These are phyloP conservation scores for Thuidium tamariscinum DNA, from an alignment of 225 moss, liverwort and hornwort species.

Conservation along the genomic window DNA sequence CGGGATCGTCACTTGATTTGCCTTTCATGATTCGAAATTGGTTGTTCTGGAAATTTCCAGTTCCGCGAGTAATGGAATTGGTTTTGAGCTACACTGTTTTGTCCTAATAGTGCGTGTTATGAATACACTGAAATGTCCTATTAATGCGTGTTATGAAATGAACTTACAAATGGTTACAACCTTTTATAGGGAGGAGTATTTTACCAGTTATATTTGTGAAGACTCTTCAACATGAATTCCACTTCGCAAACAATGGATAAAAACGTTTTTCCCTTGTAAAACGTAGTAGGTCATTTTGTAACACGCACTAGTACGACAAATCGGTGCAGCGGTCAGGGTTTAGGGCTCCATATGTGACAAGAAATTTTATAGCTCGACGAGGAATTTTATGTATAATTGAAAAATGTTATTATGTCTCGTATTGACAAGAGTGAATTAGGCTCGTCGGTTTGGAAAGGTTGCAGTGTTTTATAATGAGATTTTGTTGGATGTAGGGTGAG, in stretches of 20 bases:
- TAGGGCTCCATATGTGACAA: not conserved
- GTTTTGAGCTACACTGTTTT: not conserved
- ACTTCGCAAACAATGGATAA: not conserved
- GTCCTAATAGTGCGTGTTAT: not conserved
- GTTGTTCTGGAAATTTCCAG: not conserved
- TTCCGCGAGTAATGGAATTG: not conserved
- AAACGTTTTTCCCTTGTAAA: not conserved
- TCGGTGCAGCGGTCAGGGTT: not conserved
- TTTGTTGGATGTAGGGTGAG: slow-evolving; percentile 26
- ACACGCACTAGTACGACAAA: not conserved
- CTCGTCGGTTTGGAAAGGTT: not conserved
- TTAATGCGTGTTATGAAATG: not conserved
- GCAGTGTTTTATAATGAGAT: not conserved
- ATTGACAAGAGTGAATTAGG: not conserved
- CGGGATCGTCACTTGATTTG: not conserved
- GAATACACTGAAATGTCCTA: too few relatives aligned
- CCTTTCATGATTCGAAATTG: not conserved
- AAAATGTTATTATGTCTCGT: not conserved
- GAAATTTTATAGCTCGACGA: not conserved
- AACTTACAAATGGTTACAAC: not conserved
- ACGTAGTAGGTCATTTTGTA: not conserved
- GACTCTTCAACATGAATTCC: not conserved
- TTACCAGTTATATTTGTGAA: not conserved
- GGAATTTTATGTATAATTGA: not conserved
- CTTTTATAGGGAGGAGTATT: not conserved